Evolutionary conservation across 371 early-diverging fungal genomes (phyloP).

Genomic region (Chytridium lagenaria): DNA sequence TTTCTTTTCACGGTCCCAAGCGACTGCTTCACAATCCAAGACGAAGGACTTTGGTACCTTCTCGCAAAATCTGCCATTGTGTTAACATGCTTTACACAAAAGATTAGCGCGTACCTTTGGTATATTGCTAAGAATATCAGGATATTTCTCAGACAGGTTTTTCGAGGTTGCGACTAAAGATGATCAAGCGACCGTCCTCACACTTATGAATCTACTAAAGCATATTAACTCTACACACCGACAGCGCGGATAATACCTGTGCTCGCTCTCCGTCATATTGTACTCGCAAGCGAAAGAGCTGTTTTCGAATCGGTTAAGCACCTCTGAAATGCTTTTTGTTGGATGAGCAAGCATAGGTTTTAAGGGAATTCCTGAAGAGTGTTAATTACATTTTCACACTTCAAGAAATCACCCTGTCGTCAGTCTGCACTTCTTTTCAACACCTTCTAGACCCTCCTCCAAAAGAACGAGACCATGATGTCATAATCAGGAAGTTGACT

Average conservation of each 20-base stretch:
- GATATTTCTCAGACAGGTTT: conserved; percentile 94
- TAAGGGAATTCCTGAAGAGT: conserved; percentile 89
- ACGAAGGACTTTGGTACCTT: conserved; percentile 85
- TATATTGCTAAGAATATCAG: conserved; percentile 83
- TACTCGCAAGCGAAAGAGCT: conserved; percentile 96
- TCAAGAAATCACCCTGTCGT: too few species aligned
- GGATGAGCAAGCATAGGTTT: conserved; percentile 99
- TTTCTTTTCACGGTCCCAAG: conserved; percentile 90
- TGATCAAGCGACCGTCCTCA: conserved; percentile 71
- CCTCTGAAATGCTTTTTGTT: conserved; percentile 94
- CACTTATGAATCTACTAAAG: conserved; percentile 75
- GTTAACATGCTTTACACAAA: too few species aligned
- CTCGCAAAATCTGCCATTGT: conserved; percentile 12
- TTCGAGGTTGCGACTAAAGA: conserved; percentile 99
- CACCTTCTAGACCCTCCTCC: conserved; percentile 70
- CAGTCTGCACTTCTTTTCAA: conserved; percentile 79
- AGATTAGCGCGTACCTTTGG: conserved; percentile 66
- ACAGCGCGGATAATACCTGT: conserved; percentile 68
- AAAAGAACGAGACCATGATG: conserved; percentile 84
- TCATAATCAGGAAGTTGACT: conserved; percentile 92
- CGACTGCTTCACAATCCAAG: conserved; percentile 99
- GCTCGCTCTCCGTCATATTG: conserved; percentile 99
- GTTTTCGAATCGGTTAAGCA: conserved; percentile 92
- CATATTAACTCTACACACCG: background rate
- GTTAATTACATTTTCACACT: too few species aligned